Base-by-base conservation (phyloP, 257 asterid species). In the Jacaranda mimosifolia region DNA sequence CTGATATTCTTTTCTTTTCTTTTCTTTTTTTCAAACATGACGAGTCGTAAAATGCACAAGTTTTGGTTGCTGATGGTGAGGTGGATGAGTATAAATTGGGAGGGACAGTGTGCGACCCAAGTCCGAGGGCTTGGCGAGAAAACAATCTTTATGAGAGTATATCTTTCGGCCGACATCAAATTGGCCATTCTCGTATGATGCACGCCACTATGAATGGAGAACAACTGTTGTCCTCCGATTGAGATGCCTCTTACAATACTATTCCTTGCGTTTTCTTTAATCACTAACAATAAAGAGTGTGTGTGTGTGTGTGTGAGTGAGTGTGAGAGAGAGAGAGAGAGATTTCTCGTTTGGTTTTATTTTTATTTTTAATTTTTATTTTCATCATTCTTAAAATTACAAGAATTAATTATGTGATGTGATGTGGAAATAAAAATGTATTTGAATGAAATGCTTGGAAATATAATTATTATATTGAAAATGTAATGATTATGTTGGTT, bases 91-190 rank as follows among this genome's bases (percentile, higher is more conserved):
- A n/a, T n/a, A n/a, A n/a, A n/a, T n/a, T n/a, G n/a, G n/a, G n/a
- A n/a, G n/a, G n/a, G n/a, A n/a, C n/a, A n/a, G n/a, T n/a, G n/a
- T n/a, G n/a, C n/a, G n/a, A n/a, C n/a, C n/a, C n/a, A n/a, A n/a
- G n/a, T n/a, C n/a, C n/a, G n/a, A n/a, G n/a, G n/a, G n/a, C 45
- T n/a, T 36, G 51, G 17, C 51, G 55, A 53, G 42, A 75, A 36
- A 66, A 7, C 51, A 63, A 60, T 32, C 67, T 35, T 63, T 26
- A 7, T 19, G 6, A 0, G 65, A 42, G 59, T 5, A 14, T 62
- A 65, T 72, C 72, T 80, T 83, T 83, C 77, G 89, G 89, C 91
- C 89, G 89, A 85, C 93, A 85, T 68, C 58, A 66, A 72, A 49
- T 77, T 35, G 77, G 83, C 80, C 83, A 82, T 62, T 26, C 73